Evolutionary conservation across 2,329 filamentous ascomycete species (phyloP), one percentile per base, ranked within the genome.

Genomic region (Exophiala oligosperma): DNA sequence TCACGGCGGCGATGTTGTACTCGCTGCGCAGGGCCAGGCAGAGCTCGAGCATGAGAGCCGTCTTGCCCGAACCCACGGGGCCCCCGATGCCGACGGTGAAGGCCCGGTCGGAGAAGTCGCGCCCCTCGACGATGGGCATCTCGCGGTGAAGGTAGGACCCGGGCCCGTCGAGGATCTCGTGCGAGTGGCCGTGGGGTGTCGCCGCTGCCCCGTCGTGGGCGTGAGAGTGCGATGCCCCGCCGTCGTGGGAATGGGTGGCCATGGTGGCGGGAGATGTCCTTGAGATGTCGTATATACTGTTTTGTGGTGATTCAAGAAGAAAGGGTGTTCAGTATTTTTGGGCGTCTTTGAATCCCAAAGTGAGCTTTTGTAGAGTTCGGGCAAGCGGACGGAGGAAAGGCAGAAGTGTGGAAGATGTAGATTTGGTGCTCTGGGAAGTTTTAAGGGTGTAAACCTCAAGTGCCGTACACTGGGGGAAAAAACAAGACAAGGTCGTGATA

Each of bases 21-120:
- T 84, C 80, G 51, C 87, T 81, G 61, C 94, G 89, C 5, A 99
- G 86, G 6, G 89, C 88, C 37, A 87, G 87, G 79, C 92, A 97
- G 66, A 97, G 89, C 40, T 90, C 88, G 9, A 97, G 86, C 93
- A 99, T 97, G 28, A 97, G 84, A 17, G 94, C 94, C 0, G 94
- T 97, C 76, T 99, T 99, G 71, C 94, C 94, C 24, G 92, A 97
- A 64, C 94, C 94, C 54, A 99, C 94, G 61, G 94, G 94, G 44
- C 94, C 94, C 77, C 94, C 94, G 76, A 97, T 97, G n/a, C 94
- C 94, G 69, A 99, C 83, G 3, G 94, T 97, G 70, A 97, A 99
- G 12, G 92, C 92, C 57, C 94, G 83, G 64, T 96, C 90, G 28
- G 82, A 82, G 90, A 92, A 99, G 71, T 92, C 83, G 54, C 93